Evolutionary conservation across 1,139 yeast species (phyloP), one percentile per base, ranked within the genome.

Genomic region (Waltiozyma sp.): DNA sequence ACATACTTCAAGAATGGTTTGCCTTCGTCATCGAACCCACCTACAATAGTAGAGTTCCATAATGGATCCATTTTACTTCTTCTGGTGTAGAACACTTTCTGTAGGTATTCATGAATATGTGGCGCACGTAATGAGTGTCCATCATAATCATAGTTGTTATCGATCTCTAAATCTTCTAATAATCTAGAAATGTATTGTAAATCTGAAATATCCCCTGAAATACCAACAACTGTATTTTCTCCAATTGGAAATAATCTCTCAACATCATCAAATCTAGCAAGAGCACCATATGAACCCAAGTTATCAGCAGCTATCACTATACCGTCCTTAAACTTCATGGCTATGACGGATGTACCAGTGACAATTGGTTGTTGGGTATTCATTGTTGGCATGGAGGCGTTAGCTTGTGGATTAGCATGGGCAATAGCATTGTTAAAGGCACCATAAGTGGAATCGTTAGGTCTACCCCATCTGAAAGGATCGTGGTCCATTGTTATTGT

Each of bases 401-500:
- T 46, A 34, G 41, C 43, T 38, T 37, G 37, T 39, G 60, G 60
- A 11, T 62, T 58, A n/a, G 85, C 75, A 50, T 78, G 67, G 49
- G 95, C 88, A 59, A 88, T 86, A 40, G 72, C 65, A 41, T 70
- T 67, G 62, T 83, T 84, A 66, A 88, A 91, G 14, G 69, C 62
- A 15, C 98, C 98, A 58, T 91, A 91, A 3, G 79, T 72, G 41
- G 74, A 77, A 60, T 83, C 79, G 42, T 81, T 72, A 47, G 97
- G 97, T 66, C 96, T 84, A 19, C 97, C 98, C 98, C 98, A 91
- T 55, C 74, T 72, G 55, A 72, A 80, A 53, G 96, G 97, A 70
- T 84, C 86, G 87, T 91, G 97, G 59, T 91, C 85, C 98, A 91
- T 89, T 46, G 39, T 48, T 23, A 31, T 31, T 31, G 5, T 10